Percentiles rank a stretch among this genome's conserved stretches.
Conservation (phyloP, 192 early-diverging fungal species). For the Entrophospora sp. region DNA sequence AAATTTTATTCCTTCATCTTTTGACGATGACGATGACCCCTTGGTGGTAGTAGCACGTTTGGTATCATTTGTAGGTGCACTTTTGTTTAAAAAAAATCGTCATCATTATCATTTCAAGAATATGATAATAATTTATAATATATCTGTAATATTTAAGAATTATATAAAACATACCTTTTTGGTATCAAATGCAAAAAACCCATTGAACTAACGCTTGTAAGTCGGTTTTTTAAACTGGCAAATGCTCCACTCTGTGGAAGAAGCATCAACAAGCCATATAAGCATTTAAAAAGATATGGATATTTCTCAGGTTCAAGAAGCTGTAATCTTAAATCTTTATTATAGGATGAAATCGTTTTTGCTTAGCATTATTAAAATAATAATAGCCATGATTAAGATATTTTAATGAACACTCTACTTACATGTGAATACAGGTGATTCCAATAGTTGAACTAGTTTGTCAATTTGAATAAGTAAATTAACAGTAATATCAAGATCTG, state of each 20-base stretch:
- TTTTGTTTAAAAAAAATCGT: background rate
- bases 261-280: conserved; percentile 96
- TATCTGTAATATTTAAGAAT: background rate
- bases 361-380: background rate
- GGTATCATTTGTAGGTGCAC: conserved; percentile 24
- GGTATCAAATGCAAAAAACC: conserved; percentile 53
- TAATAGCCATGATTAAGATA: background rate
- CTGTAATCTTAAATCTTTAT: conserved; percentile 73
- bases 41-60: conserved; percentile 19
- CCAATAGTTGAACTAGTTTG: conserved; percentile 94
- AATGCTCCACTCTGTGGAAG: conserved; percentile 95
- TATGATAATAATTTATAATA: conserved; percentile 2
- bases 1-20: conserved; percentile 45
- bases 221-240: conserved; percentile 87
- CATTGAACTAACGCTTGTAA: conserved; percentile 74
- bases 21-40: background rate
- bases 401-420: too few species aligned
- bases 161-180: conserved; percentile 34
- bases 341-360: background rate
- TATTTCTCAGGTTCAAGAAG: conserved; percentile 85
- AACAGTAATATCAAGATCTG: conserved; percentile 90
- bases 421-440: conserved; percentile 96
- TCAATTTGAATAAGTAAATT: conserved; percentile 92
- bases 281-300: conserved; percentile 82
- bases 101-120: conserved; percentile 16